These are phyloP conservation scores for Boletus rufocinnamomeus DNA, from an alignment of 768 basidiomycete genomes.

Conservation along the genomic window DNA sequence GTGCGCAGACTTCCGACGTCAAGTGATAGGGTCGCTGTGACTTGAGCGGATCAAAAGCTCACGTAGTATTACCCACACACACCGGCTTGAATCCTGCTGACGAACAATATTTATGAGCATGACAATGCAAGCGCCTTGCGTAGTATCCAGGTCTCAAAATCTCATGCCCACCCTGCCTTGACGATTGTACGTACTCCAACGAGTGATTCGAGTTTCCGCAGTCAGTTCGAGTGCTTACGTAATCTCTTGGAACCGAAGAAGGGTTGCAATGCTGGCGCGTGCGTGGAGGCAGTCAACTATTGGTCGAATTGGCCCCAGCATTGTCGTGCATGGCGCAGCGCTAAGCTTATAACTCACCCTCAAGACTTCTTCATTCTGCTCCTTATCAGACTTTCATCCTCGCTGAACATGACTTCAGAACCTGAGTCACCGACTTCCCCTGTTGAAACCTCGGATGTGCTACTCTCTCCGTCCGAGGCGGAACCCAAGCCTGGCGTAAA, in stretches of 20 bases:
- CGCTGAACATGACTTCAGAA: conserved; percentile 22
- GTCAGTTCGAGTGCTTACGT: conserved; percentile 1
- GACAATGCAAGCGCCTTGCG: too few species aligned
- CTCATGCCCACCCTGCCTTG: too few species aligned
- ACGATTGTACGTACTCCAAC: too few species aligned
- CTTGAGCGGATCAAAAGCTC: background rate
- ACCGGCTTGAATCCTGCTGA: too few species aligned
- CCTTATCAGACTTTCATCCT: background rate
- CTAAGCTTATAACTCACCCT: background rate
- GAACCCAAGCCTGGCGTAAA: conserved; percentile 75
- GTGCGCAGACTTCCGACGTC: background rate
- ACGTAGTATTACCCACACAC: background rate
- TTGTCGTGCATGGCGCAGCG: conserved; percentile 2
- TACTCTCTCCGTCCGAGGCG: conserved; percentile 49
- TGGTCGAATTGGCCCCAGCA: background rate
- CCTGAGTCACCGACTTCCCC: conserved; percentile 40
- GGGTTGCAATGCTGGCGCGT: conserved; percentile 1
- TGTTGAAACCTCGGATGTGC: conserved; percentile 63
- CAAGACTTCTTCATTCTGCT: background rate
- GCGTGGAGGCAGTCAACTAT: conserved; percentile 8
- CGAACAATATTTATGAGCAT: too few species aligned
- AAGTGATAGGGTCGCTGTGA: background rate
- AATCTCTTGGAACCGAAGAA: background rate
- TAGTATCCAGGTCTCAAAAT: too few species aligned
- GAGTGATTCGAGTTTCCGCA: too few species aligned